Conservation (phyloP, 2,329 filamentous ascomycete species). For the Beauveria australis region DNA sequence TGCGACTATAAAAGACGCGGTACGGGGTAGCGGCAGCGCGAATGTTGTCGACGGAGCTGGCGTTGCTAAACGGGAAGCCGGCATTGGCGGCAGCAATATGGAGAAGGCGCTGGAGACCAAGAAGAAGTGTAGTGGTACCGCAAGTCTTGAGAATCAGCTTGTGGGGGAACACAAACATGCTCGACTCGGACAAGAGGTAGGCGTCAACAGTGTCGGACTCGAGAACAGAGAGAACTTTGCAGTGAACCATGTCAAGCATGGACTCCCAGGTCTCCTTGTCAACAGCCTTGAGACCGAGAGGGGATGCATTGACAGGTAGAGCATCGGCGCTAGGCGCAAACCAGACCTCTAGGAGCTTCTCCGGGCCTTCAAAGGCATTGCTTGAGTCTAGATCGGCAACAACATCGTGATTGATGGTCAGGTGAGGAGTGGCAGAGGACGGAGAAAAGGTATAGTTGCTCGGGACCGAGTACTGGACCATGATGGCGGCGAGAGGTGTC, state of each 20-base stretch:
- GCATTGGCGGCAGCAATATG: constrained; percentile 83
- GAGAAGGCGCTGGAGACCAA: constrained; percentile 81
- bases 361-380: constrained; percentile 96
- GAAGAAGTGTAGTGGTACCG: constrained; percentile 87
- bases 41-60: constrained; percentile 56
- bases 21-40: constrained; percentile 78
- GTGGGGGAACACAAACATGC: constrained; percentile 99
- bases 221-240: constrained; percentile 92
- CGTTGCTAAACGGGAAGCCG: constrained; percentile 78
- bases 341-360: constrained; percentile 98
- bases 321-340: constrained; percentile 73
- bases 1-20: constrained; percentile 96
- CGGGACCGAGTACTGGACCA: constrained; percentile 78
- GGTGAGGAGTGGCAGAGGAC: constrained; percentile 73
- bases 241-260: constrained; percentile 97
- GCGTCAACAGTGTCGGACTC: constrained; percentile 92
- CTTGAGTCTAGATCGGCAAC: constrained; percentile 86
- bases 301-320: constrained; percentile 61
- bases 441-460: constrained; percentile 75
- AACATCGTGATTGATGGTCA: constrained; percentile 96
- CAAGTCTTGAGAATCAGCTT: constrained; percentile 99
- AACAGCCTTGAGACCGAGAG: constrained; percentile 79
- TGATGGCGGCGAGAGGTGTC: constrained; percentile 29
- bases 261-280: constrained; percentile 80
- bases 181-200: constrained; percentile 94